These are phyloP conservation scores for Musa troglodytarum DNA, from an alignment of 176 grass and related monocot genomes.

Conservation along the genomic window DNA sequence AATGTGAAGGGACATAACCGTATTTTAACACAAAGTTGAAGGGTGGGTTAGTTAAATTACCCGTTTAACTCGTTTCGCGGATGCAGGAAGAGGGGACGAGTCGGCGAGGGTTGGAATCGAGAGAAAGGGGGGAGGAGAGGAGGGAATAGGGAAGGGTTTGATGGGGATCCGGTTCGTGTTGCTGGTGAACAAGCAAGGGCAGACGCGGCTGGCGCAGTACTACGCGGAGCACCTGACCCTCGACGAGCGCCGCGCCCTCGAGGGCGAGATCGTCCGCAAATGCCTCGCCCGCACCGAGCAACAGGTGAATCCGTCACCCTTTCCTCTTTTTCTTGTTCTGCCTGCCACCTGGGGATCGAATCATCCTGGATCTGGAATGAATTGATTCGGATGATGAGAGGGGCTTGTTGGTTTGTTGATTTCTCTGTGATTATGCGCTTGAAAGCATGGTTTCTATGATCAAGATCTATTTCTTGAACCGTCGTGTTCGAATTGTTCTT, in stretches of 20 bases:
- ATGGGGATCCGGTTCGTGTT: conserved; percentile 97
- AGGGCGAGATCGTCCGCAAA: conserved; percentile 98
- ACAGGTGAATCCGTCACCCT: conserved; percentile 30
- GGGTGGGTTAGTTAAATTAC: no score
- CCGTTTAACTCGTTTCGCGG: no score
- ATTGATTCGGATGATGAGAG: neutral
- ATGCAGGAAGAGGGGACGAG: no score
- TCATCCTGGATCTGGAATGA: neutral
- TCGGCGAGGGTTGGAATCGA: no score
- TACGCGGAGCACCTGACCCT: conserved; percentile 89
- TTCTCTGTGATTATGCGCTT: neutral
- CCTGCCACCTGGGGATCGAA: neutral
- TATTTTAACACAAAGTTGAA: no score
- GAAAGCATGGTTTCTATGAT: neutral
- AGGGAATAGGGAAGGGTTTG: neutral
- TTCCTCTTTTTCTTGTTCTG: neutral
- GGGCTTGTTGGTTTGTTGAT: neutral
- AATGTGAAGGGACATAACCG: no score
- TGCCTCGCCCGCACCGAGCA: conserved; percentile 97
- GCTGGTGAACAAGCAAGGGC: conserved; percentile 97
- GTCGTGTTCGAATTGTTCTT: neutral
- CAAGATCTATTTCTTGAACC: neutral
- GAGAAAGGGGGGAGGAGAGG: neutral
- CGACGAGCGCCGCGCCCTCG: conserved; percentile 89
- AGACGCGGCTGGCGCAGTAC: conserved; percentile 94